Evolutionary conservation across 192 early-diverging fungal genomes (phyloP), one percentile per base, ranked within the genome.

Genomic region (Phycomyces nitens): DNA sequence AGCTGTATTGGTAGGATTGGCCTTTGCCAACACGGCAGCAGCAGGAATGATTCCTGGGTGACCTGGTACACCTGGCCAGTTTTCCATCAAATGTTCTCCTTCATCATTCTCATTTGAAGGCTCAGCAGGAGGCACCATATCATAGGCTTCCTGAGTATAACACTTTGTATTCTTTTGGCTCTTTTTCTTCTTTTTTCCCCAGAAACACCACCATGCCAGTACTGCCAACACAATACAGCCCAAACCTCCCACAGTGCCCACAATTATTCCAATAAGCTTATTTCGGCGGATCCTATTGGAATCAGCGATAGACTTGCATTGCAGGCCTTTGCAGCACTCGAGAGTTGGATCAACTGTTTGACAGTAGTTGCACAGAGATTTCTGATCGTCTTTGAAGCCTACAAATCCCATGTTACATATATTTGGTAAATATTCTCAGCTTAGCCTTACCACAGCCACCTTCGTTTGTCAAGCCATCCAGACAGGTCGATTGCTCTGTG

Each of bases 371-470:
- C 66, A 68, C 14, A 68, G 18, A 9, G 66, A 54, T 49, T 53
- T 49, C 9, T 42, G 24, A 54, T 68, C 66, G 23, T 68, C 26
- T 29, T 58, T 40, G 54, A 68, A 68, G 4, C 66, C 66, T 68
- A 55, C 21, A 34, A 27, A 47, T 18, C 11, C 43, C n/a, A 43
- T 12, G 47, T n/a, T 40, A 40, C 6, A 40, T 38, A 27, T 20
- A 42, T 20, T 18, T 15, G 4, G 18, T 44, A 26, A 16, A 24
- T 12, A 16, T 42, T 3, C 41, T 42, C 3, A 11, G 12, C 3
- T n/a, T 11, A 18, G 44, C 12, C 44, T 47, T 47, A 47, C 44
- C 44, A 47, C 44, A 47, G 15, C 12, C 18, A 14, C 18, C 44
- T 18, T 47, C 44, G 11, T 47, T 47, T 14, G 12, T 11, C 3